These are phyloP conservation scores for Aspergillus quadricinctus DNA, from an alignment of 2,329 filamentous ascomycete species.

Conservation along the genomic window DNA sequence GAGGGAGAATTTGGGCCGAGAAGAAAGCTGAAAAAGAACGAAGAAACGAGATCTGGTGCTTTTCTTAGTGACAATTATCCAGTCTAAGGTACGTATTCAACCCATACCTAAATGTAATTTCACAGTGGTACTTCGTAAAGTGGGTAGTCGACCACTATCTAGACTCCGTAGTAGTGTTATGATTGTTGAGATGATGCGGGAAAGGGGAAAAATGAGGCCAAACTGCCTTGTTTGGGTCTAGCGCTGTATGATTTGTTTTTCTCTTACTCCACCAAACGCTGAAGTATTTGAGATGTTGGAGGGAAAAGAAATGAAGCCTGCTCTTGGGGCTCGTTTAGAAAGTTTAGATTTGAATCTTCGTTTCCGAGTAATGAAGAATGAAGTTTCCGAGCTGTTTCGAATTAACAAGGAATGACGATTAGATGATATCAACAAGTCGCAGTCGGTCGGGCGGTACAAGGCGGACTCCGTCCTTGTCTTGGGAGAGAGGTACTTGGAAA, in stretches of 20 bases:
- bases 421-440: conserved; percentile 1
- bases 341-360: background rate
- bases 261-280: background rate
- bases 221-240: conserved; percentile 17
- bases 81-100: background rate
- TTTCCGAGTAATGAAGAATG: too few species aligned
- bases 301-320: background rate
- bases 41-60: conserved; percentile 14
- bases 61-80: background rate
- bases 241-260: conserved; percentile 1
- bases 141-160: background rate
- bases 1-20: conserved; percentile 8
- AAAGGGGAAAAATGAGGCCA: conserved; percentile 2
- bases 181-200: background rate
- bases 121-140: background rate
- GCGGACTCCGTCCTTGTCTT: background rate
- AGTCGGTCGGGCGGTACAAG: background rate
- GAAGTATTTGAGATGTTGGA: background rate
- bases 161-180: background rate
- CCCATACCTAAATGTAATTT: too few species aligned
- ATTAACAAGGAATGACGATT: background rate
- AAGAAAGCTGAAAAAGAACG: conserved; percentile 9
- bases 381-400: background rate
- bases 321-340: background rate
- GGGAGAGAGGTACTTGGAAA: background rate